Base-by-base conservation (phyloP, 345 rosid genomes). In the Moricandia arvensis region DNA sequence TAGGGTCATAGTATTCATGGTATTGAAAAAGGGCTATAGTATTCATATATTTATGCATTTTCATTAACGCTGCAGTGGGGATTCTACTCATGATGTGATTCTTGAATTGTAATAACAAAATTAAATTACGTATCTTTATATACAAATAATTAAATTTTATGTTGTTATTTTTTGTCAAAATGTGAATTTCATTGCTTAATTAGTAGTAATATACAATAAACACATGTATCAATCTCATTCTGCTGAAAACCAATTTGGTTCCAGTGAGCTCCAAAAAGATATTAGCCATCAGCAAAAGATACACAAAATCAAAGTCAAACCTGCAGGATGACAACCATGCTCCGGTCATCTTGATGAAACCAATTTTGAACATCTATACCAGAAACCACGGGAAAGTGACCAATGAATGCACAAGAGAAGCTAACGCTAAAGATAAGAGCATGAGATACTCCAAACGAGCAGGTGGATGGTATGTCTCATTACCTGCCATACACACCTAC, bases 81-180 rank as follows among this genome's bases (percentile, higher is more conserved):
- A 75, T 75, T 68, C 21, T 75, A 60, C 27, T 31, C 3, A 35
- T 68, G 43, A 34, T 24, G 8, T 75, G 53, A 26, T 68, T 68
- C 55, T 35, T 30, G 55, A 51, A 68, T 37, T 60, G 68, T 67
- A 75, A 11, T 15, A 27, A 67, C 11, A 59, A 47, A 33, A 7
- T 26, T 9, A 51, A n/a, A n/a, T n/a, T n/a, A n/a, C n/a, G n/a
- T n/a, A n/a, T n/a, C n/a, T n/a, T n/a, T n/a, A n/a, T n/a, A n/a
- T n/a, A n/a, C n/a, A n/a, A n/a, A n/a, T n/a, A n/a, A 41, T 12
- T 43, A 13, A 59, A 59, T 38, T 13, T n/a, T 53, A 34, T n/a
- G 18, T 51, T 30, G 11, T 38, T 11, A 3, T 38, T 38, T 38
- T 11, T 11, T 11, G n/a, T 38, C 45, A 38, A 38, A 38, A 38